phyloP scores from a whole-genome alignment of 2,329 filamentous ascomycete species.

The Pseudopithomyces maydicus region DNA sequence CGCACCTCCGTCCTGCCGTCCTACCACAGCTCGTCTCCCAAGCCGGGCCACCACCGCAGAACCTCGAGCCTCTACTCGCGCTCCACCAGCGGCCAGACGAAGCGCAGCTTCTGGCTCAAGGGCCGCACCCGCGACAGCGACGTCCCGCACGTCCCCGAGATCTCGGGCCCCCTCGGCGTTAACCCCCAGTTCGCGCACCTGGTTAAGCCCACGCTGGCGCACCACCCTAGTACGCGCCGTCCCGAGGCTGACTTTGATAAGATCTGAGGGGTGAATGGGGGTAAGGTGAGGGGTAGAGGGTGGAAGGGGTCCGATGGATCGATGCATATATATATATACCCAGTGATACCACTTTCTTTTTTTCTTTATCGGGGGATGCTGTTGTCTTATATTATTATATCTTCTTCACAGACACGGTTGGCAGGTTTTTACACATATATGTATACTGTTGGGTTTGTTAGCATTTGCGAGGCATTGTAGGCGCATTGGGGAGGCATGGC shows the following conservation, averaged over 20 bases:
- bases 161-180: slow-evolving; percentile 60
- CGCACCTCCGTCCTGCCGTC: slow-evolving; percentile 52
- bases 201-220: slow-evolving; percentile 60
- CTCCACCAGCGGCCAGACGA: slow-evolving; percentile 34
- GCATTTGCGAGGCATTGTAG: background rate
- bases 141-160: slow-evolving; percentile 55
- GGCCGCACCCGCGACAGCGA: slow-evolving; percentile 46
- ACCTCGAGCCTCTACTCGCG: slow-evolving; percentile 39
- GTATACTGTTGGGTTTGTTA: background rate
- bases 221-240: slow-evolving; percentile 54
- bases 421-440: background rate
- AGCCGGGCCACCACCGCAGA: slow-evolving; percentile 33
- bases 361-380: no score
- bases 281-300: no score
- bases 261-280: slow-evolving; percentile 17
- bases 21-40: slow-evolving; percentile 49
- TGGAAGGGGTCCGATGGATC: background rate
- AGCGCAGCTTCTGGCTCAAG: slow-evolving; percentile 36
- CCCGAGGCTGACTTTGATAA: slow-evolving; percentile 36
- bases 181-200: slow-evolving; percentile 61
- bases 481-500: background rate
- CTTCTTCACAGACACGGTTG: background rate
- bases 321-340: slow-evolving; percentile 10
- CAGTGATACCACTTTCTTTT: slow-evolving; percentile 42
- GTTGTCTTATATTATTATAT: no score